Evolutionary conservation across 176 grass and related monocot species (phyloP), one percentile per base, ranked within the genome.

Genomic region (Hsuehochloa calcarea): DNA sequence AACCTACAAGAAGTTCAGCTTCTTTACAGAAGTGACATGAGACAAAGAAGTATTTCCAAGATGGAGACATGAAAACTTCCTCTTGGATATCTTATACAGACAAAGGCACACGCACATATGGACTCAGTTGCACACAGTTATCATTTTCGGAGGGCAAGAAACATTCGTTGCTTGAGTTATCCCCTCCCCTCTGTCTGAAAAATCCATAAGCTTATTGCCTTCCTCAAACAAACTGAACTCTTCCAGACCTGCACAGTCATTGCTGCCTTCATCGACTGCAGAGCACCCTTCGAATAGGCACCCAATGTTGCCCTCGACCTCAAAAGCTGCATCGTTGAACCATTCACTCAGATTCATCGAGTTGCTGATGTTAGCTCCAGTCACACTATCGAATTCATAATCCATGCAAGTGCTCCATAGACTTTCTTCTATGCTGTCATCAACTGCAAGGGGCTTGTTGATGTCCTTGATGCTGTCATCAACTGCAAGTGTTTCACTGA

Each of bases 331-430:
- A 15, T 82, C 72, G 8, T 41, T 75, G 65, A 87, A 78, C 75
- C 66, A 87, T 15, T 88, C 89, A 6, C 73, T 86, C 49, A 87
- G 39, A 43, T 91, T 56, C 31, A 60, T 76, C 1, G 85, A 70
- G 80, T 49, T 78, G 62, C 65, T 72, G 13, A 75, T 78, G 45
- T 69, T 44, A 35, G n/a, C 64, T 37, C 81, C 72, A 15, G 73
- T 7, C 17, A 84, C 20, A 3, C 58, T 22, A 13, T 78, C 84
- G 31, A 89, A 70, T n/a, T 88, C 84, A 44, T 84, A 83, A 63
- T 89, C 86, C 86, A 85, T 77, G 80, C 86, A 91, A 47, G 54
- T 56, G 80, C 75, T 87, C 89, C 92, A 91, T 10, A 88, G 82
- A 50, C 63, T 89, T 56, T 89, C 86, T 37, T 70, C 75, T 0